Evolutionary conservation across 495 filamentous ascomycete species (phyloP), one percentile per base, ranked within the genome.

Genomic region (Tuber brumale): DNA sequence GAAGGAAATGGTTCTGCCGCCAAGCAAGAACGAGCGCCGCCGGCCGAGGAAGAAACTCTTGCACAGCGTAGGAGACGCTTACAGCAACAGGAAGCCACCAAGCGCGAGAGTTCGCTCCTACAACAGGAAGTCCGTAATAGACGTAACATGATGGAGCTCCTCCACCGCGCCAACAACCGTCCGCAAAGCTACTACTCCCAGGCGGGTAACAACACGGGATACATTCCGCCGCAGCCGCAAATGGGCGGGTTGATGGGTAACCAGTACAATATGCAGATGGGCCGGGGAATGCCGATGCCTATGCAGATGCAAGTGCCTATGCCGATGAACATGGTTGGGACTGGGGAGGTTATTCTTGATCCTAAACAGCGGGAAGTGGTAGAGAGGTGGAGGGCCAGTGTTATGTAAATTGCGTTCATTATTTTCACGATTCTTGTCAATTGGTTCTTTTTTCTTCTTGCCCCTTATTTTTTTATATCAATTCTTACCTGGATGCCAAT

Each of bases 341-440:
- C 82, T 82, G 76, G 83, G 79, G 75, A 80, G 84, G 81, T 85
- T 78, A 43, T 85, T 84, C 82, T 79, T 81, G 71, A 83, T 81
- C 80, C 85, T 76, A 86, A 85, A 45, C 92, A 92, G 82, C 87
- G 89, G 81, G 92, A 92, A 73, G 89, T 92, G 85, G 94, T 98
- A 80, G 94, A 98, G 85, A 88, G 91, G 75, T 98, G 95, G 95
- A 89, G 95, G 81, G 90, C 93, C 85, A 92, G 93, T 79, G 89
- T 97, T 72, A 86, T 88, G 86, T 82, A 82, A 70, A 61, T 61
- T 72, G 39, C 35, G n/a, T n/a, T 51, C 27, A 66, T 66, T 66
- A 66, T 66, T 31, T 35, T 35, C 57, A 31, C 31, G 7, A 18
- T 66, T 66, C 27, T 66, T 66, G 57, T 66, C 31, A 66, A 66